Base-by-base conservation (phyloP, 805 yeast genomes). In the Schizosaccharomyces lindneri region DNA sequence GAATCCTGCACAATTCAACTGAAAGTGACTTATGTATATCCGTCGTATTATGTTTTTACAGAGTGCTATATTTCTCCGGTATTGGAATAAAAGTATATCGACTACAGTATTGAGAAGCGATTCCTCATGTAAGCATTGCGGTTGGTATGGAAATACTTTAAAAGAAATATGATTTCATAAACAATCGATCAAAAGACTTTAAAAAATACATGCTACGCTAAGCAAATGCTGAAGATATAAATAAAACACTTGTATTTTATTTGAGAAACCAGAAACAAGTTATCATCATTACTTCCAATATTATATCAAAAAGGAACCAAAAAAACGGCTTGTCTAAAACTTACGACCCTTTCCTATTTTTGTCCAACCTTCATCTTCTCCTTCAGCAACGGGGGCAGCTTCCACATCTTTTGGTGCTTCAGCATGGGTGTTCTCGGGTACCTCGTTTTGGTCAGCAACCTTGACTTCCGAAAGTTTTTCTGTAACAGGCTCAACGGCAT, bases 361-460 rank as follows among this genome's bases (percentile, higher is more conserved):
- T 29, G 57, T 51, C 57, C 57, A 62, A 66, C 66, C 64, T 36
- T 64, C 69, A 6, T 63, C 65, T 21, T 65, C 67, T 46, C 61
- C 66, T 21, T 60, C 64, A 27, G 60, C 62, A 21, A 62, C 61
- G 5, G 64, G 64, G 19, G 64, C 63, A 13, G 60, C 31, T 39
- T 65, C 68, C 21, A 43, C 57, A 51, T 24, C n/a, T 7, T 21
- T 29, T 24, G 31, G 57, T 19, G 57, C 32, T 29, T 51, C 32
- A 7, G 31, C 32, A 4, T 21, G 39, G 27, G 57, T 17, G 24
- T 19, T 24, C 24, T 15, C 51, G 7, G 51, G 27, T 46, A 7
- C n/a, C 57, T 51, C 57, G 15, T 29, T 24, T 51, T 29, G 36
- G 36, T 51, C 36, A 24, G 27, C 24, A 11, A 51, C 19, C 11